Percentiles rank a stretch among this genome's conserved stretches.
These are phyloP conservation scores for Melanomma pulvis-pyrius DNA, from an alignment of 495 filamentous ascomycete species.

Conservation along the genomic window DNA sequence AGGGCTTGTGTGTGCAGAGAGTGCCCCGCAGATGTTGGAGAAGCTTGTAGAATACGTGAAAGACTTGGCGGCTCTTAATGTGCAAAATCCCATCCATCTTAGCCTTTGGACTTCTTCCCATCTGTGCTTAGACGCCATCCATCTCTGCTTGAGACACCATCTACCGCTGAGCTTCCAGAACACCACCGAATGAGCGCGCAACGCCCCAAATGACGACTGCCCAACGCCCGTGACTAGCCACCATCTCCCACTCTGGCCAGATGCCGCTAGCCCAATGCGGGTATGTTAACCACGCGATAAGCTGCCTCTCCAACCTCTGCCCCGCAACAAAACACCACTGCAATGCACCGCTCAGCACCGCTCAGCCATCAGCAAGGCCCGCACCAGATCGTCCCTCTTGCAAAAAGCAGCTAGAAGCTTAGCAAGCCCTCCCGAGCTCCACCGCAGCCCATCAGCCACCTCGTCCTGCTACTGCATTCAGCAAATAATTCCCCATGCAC, in stretches of 20 bases:
- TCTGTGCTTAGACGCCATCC: too few relatives aligned
- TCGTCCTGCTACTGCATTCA: constrained; percentile 1
- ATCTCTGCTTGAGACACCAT: too few relatives aligned
- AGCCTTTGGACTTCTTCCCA: too few relatives aligned
- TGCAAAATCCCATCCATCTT: constrained; percentile 13
- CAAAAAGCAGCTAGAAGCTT: constrained; percentile 5
- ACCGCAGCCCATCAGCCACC: not conserved
- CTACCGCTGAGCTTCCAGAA: not conserved
- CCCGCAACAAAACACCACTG: constrained; percentile 22
- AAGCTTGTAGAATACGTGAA: constrained; percentile 24
- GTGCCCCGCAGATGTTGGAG: constrained; percentile 1
- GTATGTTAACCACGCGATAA: constrained; percentile 20
- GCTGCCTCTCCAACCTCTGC: not conserved
- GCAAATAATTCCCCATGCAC: constrained; percentile 19
- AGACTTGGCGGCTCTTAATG: constrained; percentile 9
- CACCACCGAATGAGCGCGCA: not conserved
- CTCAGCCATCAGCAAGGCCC: not conserved
- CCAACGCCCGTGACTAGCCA: not conserved
- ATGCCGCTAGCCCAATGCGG: not conserved
- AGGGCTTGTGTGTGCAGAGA: constrained; percentile 3
- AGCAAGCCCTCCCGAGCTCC: not conserved
- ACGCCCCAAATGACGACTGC: not conserved
- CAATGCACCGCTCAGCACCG: not conserved
- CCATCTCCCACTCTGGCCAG: not conserved
- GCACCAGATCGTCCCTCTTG: not conserved